Evolutionary conservation across 2,329 filamentous ascomycete genomes (phyloP), one percentile per base, ranked within the genome.

Genomic region (Talaromyces amestolkiae): DNA sequence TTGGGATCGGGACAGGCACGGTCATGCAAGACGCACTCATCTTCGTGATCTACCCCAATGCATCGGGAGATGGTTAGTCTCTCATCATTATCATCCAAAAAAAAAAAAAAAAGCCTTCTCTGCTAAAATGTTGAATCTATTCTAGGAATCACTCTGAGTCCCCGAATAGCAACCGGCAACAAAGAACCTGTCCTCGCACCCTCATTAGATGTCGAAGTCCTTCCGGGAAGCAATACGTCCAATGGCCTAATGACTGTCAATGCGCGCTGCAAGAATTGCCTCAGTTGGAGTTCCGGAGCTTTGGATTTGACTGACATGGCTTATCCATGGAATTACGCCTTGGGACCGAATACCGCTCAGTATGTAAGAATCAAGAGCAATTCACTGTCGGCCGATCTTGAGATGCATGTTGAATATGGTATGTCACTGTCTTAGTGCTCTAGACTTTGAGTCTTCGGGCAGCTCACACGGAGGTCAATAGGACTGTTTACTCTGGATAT

Each of bases 351-450:
- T 37, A 56, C 31, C 56, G 49, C 61, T 13, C 61, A 63, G n/a
- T 39, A 15, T 22, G 37, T 45, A 43, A 63, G 56, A 17, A 7
- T 56, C 49, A 63, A 27, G 61, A 63, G 61, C 24, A 63, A 63
- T 24, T 63, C 61, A 22, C 35, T 15, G 49, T 63, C 61, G 35
- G 61, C 61, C 24, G 27, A 45, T 45, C 47, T 56, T 15, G 61
- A 63, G 27, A 63, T 63, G 61, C 61, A 63, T 56, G 47, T 54
- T 63, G 61, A 63, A 63, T 63, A 63, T 63, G 61, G 61, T 63
- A 63, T 45, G 61, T 35, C 11, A 8, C 35, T 43, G 1, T 63
- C 17, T 33, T 19, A 15, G 3, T 39, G 51, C 31, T 61, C 3
- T 31, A 17, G 15, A 56, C 61, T 56, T 2, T n/a, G 19, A 45